Evolutionary conservation across 2,329 filamentous ascomycete genomes (phyloP).

Genomic region (Ascochyta koolunga): DNA sequence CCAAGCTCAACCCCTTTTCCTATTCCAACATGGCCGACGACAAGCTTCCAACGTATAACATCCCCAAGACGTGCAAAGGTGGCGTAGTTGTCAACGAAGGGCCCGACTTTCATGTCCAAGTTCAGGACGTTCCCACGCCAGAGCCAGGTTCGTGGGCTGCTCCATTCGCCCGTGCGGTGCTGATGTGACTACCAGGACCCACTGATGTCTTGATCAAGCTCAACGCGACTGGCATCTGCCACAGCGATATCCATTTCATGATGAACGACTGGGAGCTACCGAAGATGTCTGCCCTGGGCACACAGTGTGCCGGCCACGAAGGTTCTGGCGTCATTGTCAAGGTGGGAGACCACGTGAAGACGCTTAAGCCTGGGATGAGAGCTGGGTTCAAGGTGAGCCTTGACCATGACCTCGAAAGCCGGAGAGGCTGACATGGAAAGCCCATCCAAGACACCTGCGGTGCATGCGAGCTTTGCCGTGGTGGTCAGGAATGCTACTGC

Average conservation of each 20-base stretch:
- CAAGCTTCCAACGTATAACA: constrained; percentile 43
- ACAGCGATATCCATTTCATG: constrained; percentile 65
- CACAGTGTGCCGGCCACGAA: constrained; percentile 60
- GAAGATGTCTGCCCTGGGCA: constrained; percentile 49
- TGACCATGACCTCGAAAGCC: too few species aligned
- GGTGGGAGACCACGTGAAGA: constrained; percentile 59
- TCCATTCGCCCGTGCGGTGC: neutral
- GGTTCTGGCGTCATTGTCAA: constrained; percentile 65
- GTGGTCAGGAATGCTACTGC: constrained; percentile 62
- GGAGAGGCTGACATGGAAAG: constrained; percentile 18
- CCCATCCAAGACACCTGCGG: constrained; percentile 44
- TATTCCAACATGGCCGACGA: constrained; percentile 32
- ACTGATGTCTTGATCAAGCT: constrained; percentile 63
- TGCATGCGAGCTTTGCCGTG: constrained; percentile 55
- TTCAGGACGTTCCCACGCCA: constrained; percentile 56
- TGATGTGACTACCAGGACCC: constrained; percentile 47
- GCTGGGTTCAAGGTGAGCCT: constrained; percentile 44
- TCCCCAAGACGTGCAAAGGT: constrained; percentile 58
- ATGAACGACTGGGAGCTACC: constrained; percentile 57
- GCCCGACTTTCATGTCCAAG: constrained; percentile 55
- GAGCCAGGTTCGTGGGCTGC: constrained; percentile 48
- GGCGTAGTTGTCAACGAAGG: constrained; percentile 61
- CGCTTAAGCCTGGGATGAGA: constrained; percentile 50
- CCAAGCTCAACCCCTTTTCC: neutral
- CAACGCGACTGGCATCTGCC: constrained; percentile 64